Evolutionary conservation across 345 rosid species (phyloP), one percentile per base, ranked within the genome.

Genomic region (Mallotus nudiflorus): DNA sequence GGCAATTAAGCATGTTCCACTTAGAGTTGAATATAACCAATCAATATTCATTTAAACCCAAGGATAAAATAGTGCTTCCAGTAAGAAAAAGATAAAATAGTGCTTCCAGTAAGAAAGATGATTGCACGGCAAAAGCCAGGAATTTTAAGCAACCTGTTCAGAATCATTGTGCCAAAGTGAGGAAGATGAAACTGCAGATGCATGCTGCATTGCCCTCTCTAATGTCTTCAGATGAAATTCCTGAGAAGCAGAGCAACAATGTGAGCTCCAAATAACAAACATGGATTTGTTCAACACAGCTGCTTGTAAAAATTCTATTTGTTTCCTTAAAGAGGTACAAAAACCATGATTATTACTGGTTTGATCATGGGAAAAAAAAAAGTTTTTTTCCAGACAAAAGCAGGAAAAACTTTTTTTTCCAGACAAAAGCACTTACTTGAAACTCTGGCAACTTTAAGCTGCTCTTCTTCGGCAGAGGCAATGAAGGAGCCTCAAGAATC

Each of bases 401-500:
- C n/a, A 51, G 2, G 24, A 56, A 52, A 25, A 35, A 50, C 58
- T 65, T 24, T 70, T 16, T n/a, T n/a, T n/a, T n/a, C n/a, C n/a
- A n/a, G n/a, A n/a, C n/a, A n/a, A n/a, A 37, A 64, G 65, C 42
- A 82, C 90, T 76, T 79, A 92, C 99, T 50, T 85, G 96, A 83
- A 95, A 95, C 65, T 90, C 92, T 18, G 99, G 97, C 76, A 84
- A 53, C 80, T 82, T 89, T 48, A 96, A 98, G 61, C 80, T 83
- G 81, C 88, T 95, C 81, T 85, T 95, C 75, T 86, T 91, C 18
- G 80, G 90, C 15, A 87, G 81, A 48, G 96, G 91, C 80, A 90
- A 66, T 53, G 94, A 83, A 71, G 98, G 97, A 76, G 88, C 88
- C 80, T 90, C 88, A 0, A 95, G 87, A 83, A 95, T 92, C 99